These are phyloP conservation scores for Paragyromitra xinjiangensis DNA, from an alignment of 495 filamentous ascomycete genomes.

Conservation along the genomic window DNA sequence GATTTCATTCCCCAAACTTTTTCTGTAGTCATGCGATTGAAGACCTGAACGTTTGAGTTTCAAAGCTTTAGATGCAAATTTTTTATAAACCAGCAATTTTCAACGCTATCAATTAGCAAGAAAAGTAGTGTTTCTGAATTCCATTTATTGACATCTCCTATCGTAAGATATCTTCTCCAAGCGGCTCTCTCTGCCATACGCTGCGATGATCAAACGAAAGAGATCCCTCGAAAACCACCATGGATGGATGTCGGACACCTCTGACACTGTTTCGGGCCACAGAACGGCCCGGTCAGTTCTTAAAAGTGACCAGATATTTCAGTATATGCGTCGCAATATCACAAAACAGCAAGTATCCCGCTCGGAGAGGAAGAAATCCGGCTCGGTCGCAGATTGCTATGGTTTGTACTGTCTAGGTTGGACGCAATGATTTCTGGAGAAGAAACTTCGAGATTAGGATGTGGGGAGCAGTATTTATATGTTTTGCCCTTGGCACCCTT, in stretches of 20 bases:
- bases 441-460: not conserved
- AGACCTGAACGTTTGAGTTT: not conserved
- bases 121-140: not conserved
- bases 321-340: slow-evolving; percentile 51
- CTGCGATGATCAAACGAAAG: not conserved
- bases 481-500: slow-evolving; percentile 19
- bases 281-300: slow-evolving; percentile 54
- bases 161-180: not conserved
- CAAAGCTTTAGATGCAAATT: not conserved
- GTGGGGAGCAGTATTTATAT: slow-evolving; percentile 18
- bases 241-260: slow-evolving; percentile 43
- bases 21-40: not conserved
- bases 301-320: slow-evolving; percentile 51
- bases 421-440: slow-evolving; percentile 32
- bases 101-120: not conserved
- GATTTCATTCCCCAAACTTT: not conserved
- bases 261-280: slow-evolving; percentile 54
- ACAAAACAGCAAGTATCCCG: slow-evolving; percentile 47
- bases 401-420: slow-evolving; percentile 45
- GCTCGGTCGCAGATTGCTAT: slow-evolving; percentile 17
- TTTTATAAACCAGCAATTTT: not conserved
- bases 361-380: slow-evolving; percentile 47
- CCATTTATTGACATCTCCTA: not conserved
- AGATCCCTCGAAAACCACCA: not conserved
- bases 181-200: slow-evolving; percentile 1